Evolutionary conservation across 139 green algal genomes (phyloP), one percentile per base, ranked within the genome.

Genomic region (Nannochloris sp.): DNA sequence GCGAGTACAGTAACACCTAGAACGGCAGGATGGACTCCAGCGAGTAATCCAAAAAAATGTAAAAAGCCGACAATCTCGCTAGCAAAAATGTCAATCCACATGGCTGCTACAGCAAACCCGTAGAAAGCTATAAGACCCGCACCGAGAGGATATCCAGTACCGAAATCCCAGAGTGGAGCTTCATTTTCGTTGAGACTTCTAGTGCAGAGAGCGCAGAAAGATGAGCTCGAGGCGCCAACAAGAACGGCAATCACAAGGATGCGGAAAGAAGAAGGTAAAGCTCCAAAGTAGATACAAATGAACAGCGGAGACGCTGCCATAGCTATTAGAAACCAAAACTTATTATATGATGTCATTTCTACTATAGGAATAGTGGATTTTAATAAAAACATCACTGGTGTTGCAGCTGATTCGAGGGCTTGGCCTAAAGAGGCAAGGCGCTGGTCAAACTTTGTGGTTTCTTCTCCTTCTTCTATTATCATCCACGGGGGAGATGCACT

Each of bases 1-100:
- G 90, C 90, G 38, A 96, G 75, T 31, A 97, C 78, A 4, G 89
- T 95, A 13, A 95, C 65, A 8, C 90, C 90, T 70, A 94, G 73
- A 10, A 97, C 66, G 0, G 76, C 80, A 3, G 77, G 54, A 6
- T 76, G 79, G 14, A 92, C 45, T 9, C 64, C 53, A 24, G 77
- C 64, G 44, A 93, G 51, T n/a, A 72, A 60, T 2, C 81, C 81
- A 6, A 89, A 57, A 42, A 89, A 85, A 0, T 76, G 64, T 3
- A 96, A 62, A 38, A 91, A 25, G 46, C 72, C 81, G 27, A 95
- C 88, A 2, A 92, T 75, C 76, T 92, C 78, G 3, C 46, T 35
- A 4, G 79, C 79, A 9, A 82, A 46, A 4, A 71, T 67, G 54
- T 84, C 72, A 44, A 96, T 92, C 90, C 90, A 96, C 39, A 90